These are phyloP conservation scores for Podospora tetraspora DNA, from an alignment of 495 filamentous ascomycete genomes.

Conservation along the genomic window DNA sequence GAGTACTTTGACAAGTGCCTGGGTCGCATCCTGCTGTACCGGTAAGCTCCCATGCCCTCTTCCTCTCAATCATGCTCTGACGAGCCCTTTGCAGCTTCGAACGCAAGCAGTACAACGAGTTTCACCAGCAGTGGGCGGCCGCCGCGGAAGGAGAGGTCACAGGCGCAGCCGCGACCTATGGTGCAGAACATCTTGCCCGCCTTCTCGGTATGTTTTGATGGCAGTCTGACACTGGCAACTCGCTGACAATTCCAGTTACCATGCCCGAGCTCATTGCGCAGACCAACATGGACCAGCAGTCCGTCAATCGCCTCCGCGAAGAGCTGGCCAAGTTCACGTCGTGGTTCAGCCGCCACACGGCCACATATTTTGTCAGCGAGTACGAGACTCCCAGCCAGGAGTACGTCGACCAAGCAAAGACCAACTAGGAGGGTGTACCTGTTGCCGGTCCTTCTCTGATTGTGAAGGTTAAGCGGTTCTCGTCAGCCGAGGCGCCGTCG, in stretches of 20 bases:
- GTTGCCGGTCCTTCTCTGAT: neutral
- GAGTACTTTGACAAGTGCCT: conserved; percentile 89
- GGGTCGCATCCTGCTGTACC: conserved; percentile 82
- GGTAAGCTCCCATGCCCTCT: conserved; percentile 35
- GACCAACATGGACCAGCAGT: conserved; percentile 94
- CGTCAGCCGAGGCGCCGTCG: no score
- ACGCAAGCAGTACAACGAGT: conserved; percentile 71
- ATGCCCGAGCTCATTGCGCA: conserved; percentile 92
- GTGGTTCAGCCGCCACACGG: conserved; percentile 71
- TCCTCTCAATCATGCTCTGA: neutral
- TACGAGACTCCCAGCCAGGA: conserved; percentile 60
- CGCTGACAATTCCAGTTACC: conserved; percentile 53
- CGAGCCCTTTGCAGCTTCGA: conserved; percentile 55
- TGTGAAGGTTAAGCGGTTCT: no score
- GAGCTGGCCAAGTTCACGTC: conserved; percentile 75
- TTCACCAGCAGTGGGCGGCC: conserved; percentile 58
- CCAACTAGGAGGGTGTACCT: conserved; percentile 12
- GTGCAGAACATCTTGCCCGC: conserved; percentile 82
- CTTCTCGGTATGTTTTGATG: conserved; percentile 63
- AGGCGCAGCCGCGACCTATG: conserved; percentile 72
- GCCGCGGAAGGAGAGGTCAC: conserved; percentile 57
- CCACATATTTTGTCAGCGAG: conserved; percentile 67
- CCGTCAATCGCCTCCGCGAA: conserved; percentile 77
- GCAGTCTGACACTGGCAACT: neutral
- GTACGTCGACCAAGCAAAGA: conserved; percentile 47